Percentiles rank a stretch among this genome's conserved stretches.
Evolutionary conservation across 805 yeast species (phyloP).

Genomic region (Candida awuae): DNA sequence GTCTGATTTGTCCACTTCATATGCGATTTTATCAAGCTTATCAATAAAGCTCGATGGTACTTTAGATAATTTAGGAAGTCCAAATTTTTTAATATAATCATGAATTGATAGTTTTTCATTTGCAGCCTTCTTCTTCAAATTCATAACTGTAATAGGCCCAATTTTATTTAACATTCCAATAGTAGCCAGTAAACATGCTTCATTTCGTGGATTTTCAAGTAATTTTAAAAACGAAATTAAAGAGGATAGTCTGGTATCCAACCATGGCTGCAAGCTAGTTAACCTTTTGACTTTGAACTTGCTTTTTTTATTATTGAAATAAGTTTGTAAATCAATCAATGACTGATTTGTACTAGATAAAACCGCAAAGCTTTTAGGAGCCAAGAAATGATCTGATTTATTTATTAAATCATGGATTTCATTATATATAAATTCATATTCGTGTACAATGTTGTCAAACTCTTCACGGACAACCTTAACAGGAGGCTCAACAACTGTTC

Average conservation of each 20-base stretch:
- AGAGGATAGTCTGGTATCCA: slow-evolving; percentile 34
- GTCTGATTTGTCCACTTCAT: slow-evolving; percentile 22
- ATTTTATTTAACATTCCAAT: slow-evolving; percentile 19
- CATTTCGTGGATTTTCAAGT: slow-evolving; percentile 25
- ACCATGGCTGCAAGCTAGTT: slow-evolving; percentile 45
- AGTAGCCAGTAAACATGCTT: slow-evolving; percentile 22
- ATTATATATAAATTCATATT: slow-evolving; percentile 34
- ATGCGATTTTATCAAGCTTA: background rate
- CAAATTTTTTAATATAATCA: slow-evolving; percentile 16
- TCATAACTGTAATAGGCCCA: slow-evolving; percentile 17
- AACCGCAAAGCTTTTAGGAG: slow-evolving; percentile 44
- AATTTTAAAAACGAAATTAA: slow-evolving; percentile 44
- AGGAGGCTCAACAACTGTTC: slow-evolving; percentile 15
- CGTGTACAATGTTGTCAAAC: slow-evolving; percentile 29
- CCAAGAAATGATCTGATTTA: slow-evolving; percentile 35
- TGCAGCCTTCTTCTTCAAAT: slow-evolving; percentile 14
- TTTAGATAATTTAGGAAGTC: slow-evolving; percentile 1
- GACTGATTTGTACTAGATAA: slow-evolving; percentile 47
- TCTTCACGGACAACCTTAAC: slow-evolving; percentile 21
- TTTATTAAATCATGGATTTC: slow-evolving; percentile 38
- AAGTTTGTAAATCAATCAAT: slow-evolving; percentile 32
- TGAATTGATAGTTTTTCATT: slow-evolving; percentile 19
- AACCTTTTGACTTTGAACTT: slow-evolving; percentile 32
- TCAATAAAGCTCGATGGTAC: background rate
- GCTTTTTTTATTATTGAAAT: slow-evolving; percentile 24